These are phyloP conservation scores for Blastobotrys parvus DNA, from an alignment of 805 yeast species.

Conservation along the genomic window DNA sequence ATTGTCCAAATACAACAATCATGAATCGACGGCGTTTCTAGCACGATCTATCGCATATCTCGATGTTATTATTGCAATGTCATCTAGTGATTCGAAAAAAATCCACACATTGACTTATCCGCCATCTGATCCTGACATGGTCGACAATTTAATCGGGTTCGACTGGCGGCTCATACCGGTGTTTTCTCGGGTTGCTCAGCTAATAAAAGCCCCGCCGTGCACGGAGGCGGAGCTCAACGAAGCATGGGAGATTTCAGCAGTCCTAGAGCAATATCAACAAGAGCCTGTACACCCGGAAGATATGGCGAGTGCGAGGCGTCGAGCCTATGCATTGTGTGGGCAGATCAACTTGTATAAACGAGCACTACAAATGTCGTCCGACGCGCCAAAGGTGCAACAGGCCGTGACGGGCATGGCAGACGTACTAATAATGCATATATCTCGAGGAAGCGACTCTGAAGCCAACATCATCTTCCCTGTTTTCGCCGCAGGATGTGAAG, in stretches of 20 bases:
- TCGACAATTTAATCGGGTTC: not conserved
- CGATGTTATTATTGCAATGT: constrained; percentile 42
- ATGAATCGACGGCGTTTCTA: constrained; percentile 33
- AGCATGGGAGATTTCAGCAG: not conserved
- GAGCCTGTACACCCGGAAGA: too few relatives aligned
- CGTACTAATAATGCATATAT: constrained; percentile 34
- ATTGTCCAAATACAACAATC: too few relatives aligned
- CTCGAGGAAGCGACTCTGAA: constrained; percentile 42
- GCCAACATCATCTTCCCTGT: constrained; percentile 46
- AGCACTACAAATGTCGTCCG: constrained; percentile 41
- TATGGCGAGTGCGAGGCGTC: too few relatives aligned
- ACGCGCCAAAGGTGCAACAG: constrained; percentile 41
- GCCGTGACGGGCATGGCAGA: constrained; percentile 35
- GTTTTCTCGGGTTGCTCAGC: not conserved
- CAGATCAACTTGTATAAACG: constrained; percentile 42
- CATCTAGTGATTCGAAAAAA: too few relatives aligned
- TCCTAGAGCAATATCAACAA: not conserved
- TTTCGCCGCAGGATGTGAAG: constrained; percentile 54
- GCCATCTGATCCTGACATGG: not conserved
- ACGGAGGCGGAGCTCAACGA: not conserved
- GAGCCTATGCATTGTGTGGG: too few relatives aligned
- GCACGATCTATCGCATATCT: constrained; percentile 62
- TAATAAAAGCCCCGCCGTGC: too few relatives aligned
- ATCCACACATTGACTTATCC: not conserved
- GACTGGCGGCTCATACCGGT: not conserved